Evolutionary conservation across 345 rosid genomes (phyloP), one percentile per base, ranked within the genome.

Genomic region (Gynandropsis gynandra): DNA sequence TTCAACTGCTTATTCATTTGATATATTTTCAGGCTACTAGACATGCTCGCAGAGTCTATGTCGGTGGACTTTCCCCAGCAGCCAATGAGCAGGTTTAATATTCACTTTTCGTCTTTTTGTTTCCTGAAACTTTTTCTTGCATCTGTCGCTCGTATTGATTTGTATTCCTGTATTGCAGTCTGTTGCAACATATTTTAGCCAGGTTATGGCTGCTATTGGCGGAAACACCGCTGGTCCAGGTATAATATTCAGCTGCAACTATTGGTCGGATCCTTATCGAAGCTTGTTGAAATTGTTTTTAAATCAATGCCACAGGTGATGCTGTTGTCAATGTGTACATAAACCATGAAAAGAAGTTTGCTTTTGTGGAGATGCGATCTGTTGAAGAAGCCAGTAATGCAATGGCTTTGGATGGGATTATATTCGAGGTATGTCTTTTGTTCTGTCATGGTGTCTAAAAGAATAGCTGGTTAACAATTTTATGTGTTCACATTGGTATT

Each of bases 191-290:
- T 75, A 61, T 62, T 75, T 75, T 46, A 75, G 76, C 61, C 69
- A 59, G 33, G 74, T 72, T 35, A 75, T 75, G 80, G 56, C 71
- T 52, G 70, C 80, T 16, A 63, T 75, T 13, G 80, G 80, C 32
- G 80, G 80, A 35, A 75, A 75, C 50, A 46, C 77, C 47, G 80
- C 80, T 56, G 80, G 80, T 41, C 74, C 77, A 59, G 80, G 80
- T 75, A 54, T 35, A 27, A 0, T 12, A 43, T 38, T 40, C 37
- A n/a, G 16, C 9, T 54, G 35, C 19, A 10, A 4, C n/a, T 16
- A 58, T 53, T 56, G 34, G 10, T 18, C 4, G 8, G 14, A 20
- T 52, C 27, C 45, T n/a, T 4, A 16, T 16, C 56, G 20, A 45
- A 10, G 29, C 29, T 37, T 12, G 12, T 37, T 37, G 38, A 47